Evolutionary conservation across 148 eudicot species (phyloP), one percentile per base, ranked within the genome.

Genomic region (Heliosperma pusillum): DNA sequence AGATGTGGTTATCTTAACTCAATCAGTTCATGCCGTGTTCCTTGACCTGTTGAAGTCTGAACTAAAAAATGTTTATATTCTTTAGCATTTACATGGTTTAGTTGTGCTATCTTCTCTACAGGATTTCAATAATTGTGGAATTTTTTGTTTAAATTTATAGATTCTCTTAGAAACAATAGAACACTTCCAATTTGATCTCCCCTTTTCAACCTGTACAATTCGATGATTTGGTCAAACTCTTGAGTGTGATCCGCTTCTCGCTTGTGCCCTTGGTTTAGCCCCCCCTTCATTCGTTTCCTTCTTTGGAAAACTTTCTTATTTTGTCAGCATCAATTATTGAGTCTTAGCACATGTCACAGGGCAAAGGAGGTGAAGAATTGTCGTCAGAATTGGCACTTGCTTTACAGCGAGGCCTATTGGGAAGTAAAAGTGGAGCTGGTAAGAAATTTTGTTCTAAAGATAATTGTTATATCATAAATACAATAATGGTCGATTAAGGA

Each of bases 291-390:
- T 44, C 12, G 30, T 22, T 45, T 45, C 56, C 71, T 44, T 69
- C 55, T 69, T 69, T 69, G 10, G 30, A 44, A 24, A 21, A 13
- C 15, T 44, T 22, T 10, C 29, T 45, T 12, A 4, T 0, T 16
- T 12, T 56, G 15, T 22, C 16, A 25, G 21, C 44, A 2, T 42
- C 17, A 44, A 7, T 13, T 25, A 69, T 13, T 52, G 60, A 70
- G 21, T 50, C 30, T 20, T 70, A 50, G 40, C 40, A 2, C 65
- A n/a, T 75, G 55, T 26, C 53, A 62, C 85, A 92, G 99, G 94
- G 99, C 11, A 88, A 97, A 89, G 97, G 97, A 40, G 97, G 99
- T 79, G 99, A 95, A 71, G 97, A 90, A 67, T 79, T 95, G 61
- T 85, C 99, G 15, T 75, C 86, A 19, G 97, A 92, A 83, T 88